Evolutionary conservation across 2,329 filamentous ascomycete genomes (phyloP).

Genomic region (Aspergillus alliaceus): DNA sequence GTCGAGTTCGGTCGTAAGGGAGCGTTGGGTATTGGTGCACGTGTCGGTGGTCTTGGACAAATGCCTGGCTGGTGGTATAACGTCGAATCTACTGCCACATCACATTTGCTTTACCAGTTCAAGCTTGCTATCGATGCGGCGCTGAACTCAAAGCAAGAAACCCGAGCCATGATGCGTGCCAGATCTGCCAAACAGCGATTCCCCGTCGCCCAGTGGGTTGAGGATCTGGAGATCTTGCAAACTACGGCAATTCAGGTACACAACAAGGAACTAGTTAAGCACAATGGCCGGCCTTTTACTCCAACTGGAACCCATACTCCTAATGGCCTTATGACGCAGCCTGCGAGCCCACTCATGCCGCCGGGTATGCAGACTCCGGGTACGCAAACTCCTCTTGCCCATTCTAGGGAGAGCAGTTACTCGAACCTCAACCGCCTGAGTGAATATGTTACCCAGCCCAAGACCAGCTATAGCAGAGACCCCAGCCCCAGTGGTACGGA

Average conservation of each 20-base stretch:
- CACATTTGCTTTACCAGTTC: slow-evolving; percentile 65
- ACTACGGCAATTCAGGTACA: slow-evolving; percentile 59
- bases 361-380: slow-evolving; percentile 32
- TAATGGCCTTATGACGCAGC: slow-evolving; percentile 15
- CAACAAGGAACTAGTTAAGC: slow-evolving; percentile 42
- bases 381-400: slow-evolving; percentile 34
- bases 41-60: slow-evolving; percentile 67
- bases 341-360: slow-evolving; percentile 21
- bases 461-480: slow-evolving; percentile 41
- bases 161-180: slow-evolving; percentile 63
- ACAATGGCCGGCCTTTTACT: slow-evolving; percentile 34
- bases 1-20: slow-evolving; percentile 70
- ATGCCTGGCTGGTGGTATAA: slow-evolving; percentile 74
- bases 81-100: slow-evolving; percentile 63
- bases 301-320: slow-evolving; percentile 39
- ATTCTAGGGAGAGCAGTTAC: slow-evolving; percentile 32
- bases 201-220: slow-evolving; percentile 66
- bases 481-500: slow-evolving; percentile 32
- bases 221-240: slow-evolving; percentile 64
- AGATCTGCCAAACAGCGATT: slow-evolving; percentile 66
- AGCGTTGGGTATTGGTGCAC: slow-evolving; percentile 64
- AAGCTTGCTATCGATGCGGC: slow-evolving; percentile 63
- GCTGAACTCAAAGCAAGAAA: slow-evolving; percentile 56
- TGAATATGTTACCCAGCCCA: slow-evolving; percentile 35
- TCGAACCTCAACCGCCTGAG: slow-evolving; percentile 33